Evolutionary conservation across 257 asterid species (phyloP).

Genomic region (Nicotiana tabacum): DNA sequence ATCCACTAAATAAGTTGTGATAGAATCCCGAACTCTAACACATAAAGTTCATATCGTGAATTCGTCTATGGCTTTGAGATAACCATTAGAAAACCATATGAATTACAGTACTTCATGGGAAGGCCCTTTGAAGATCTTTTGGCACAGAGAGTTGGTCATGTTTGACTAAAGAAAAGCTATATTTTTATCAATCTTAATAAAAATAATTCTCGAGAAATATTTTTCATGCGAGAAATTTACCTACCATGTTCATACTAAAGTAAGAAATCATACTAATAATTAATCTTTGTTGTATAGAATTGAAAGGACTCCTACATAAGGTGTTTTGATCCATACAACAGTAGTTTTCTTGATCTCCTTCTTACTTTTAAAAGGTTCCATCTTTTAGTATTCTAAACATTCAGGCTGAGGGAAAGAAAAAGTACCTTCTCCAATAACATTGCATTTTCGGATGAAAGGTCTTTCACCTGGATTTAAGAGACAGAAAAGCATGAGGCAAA

Average conservation of each 20-base stretch:
- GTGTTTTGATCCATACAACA: background rate
- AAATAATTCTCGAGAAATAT: no score
- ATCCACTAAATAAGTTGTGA: no score
- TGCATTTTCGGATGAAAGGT: conserved; percentile 68
- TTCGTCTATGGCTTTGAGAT: no score
- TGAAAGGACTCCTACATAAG: background rate
- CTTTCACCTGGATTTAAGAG: conserved; percentile 48
- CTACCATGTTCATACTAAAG: background rate
- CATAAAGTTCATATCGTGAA: no score
- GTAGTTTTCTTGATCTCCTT: background rate
- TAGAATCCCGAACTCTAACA: no score
- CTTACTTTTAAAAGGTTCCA: background rate
- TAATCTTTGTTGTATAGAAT: background rate
- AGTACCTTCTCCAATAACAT: conserved; percentile 64
- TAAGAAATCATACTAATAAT: background rate
- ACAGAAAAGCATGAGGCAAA: background rate
- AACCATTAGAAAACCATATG: no score
- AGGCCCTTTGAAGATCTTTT: no score
- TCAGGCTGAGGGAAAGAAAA: background rate
- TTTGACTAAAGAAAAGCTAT: no score
- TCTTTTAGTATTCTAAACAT: background rate
- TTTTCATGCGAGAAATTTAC: no score
- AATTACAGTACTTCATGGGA: no score
- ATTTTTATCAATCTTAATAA: no score
- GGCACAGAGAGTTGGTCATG: no score